Evolutionary conservation across 2,329 filamentous ascomycete species (phyloP).

Genomic region (Neofusicoccum kwambonambiense): DNA sequence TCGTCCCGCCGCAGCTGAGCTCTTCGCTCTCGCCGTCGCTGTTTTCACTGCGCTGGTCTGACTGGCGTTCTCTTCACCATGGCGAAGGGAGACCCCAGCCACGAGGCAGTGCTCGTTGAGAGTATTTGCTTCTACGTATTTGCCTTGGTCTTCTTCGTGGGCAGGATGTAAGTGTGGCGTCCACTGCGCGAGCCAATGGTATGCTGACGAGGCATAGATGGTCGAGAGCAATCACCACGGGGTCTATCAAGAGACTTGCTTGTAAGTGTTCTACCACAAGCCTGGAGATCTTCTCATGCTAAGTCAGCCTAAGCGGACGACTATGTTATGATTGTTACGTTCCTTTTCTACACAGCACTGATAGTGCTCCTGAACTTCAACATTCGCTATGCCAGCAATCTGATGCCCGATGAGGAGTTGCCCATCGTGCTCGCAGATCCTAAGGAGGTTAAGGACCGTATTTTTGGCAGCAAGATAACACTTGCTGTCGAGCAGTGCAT

Average conservation of each 20-base stretch:
- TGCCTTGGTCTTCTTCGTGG: conserved; percentile 15
- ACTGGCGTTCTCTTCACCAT: neutral
- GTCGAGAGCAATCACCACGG: conserved; percentile 16
- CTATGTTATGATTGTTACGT: conserved; percentile 20
- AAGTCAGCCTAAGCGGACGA: conserved; percentile 6
- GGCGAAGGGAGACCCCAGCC: conserved; percentile 14
- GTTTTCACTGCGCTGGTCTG: no score
- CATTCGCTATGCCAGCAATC: conserved; percentile 19
- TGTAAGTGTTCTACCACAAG: neutral
- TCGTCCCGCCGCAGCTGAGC: neutral
- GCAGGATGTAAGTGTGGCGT: conserved; percentile 9
- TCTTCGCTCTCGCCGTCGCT: neutral
- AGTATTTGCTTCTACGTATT: conserved; percentile 16
- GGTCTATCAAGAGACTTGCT: conserved; percentile 9
- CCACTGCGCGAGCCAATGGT: neutral
- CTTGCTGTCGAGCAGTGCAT: conserved; percentile 33
- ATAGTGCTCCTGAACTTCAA: conserved; percentile 22
- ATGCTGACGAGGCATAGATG: conserved; percentile 9
- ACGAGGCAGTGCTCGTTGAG: conserved; percentile 17
- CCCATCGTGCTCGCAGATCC: conserved; percentile 18
- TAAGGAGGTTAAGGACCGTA: conserved; percentile 31
- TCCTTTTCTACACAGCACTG: conserved; percentile 20
- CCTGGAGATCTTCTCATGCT: neutral
- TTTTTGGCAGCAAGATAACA: conserved; percentile 37
- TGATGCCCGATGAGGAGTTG: conserved; percentile 15